Evolutionary conservation across 1,284 basidiomycete species (phyloP), one percentile per base, ranked within the genome.

Genomic region (Puccinia hordei): DNA sequence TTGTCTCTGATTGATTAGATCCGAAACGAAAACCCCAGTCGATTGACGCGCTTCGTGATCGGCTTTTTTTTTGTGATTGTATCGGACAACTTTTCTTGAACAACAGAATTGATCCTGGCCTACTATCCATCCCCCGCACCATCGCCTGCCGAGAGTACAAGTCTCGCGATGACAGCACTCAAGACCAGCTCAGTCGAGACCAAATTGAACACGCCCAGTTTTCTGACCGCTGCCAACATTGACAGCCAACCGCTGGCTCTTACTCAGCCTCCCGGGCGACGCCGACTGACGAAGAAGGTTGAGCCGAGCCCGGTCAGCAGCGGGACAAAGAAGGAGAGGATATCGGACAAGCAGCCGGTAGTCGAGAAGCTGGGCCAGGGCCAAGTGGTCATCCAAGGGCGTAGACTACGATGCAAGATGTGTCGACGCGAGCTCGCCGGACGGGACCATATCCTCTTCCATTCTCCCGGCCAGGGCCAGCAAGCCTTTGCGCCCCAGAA

Each of bases 401-500:
- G 49, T 2, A 17, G 66, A 27, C 22, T 80, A 10, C 57, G 77
- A 10, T 80, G 77, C 51, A 80, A 80, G 35, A 73, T 80, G 53
- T 80, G 77, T 73, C 66, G 69, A 30, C n/a, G 69, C 0, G 77
- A 80, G 44, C 49, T 80, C 24, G 77, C 69, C 10, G 68, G 55
- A 22, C 35, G 68, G 24, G 77, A 80, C 49, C 77, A 80, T 33
- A 73, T 80, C 30, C 44, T 80, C 5, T 61, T 63, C 33, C 77
- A 80, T 61, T 53, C 35, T n/a, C 77, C 77, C 6, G 76, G 84
- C 8, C 81, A 82, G 30, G 84, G 84, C 2, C 84, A 85, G 74
- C 81, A 82, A 61, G 84, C 84, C 0, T 85, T 85, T 63, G 83
- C 84, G 1, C 84, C 84, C 6, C 81, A 82, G 24, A 79, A 83